These are phyloP conservation scores for Alternaria panax DNA, from an alignment of 2,329 filamentous ascomycete genomes.

Conservation along the genomic window DNA sequence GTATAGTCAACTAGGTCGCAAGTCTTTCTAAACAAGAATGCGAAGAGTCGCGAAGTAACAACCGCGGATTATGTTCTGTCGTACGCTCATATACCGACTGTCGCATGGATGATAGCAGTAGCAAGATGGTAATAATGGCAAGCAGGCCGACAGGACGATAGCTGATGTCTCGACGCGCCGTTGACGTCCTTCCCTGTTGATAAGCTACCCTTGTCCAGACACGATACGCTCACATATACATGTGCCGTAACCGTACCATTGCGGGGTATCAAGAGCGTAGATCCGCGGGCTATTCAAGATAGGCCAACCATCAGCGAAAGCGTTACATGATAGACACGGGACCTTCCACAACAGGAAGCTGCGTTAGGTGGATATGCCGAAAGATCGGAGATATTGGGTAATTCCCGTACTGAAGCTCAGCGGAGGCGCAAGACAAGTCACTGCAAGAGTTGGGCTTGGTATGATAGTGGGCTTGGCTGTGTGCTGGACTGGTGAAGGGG, in stretches of 20 bases:
- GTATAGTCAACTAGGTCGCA: background rate
- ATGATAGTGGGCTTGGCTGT: background rate
- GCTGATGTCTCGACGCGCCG: constrained; percentile 13
- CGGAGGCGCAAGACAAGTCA: background rate
- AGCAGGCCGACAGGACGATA: constrained; percentile 9
- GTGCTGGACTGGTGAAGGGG: background rate
- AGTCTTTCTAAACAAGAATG: background rate
- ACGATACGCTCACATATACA: constrained; percentile 12
- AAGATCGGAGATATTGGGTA: constrained; percentile 4
- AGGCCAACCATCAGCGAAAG: constrained; percentile 10
- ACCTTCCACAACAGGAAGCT: constrained; percentile 34
- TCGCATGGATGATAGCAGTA: background rate
- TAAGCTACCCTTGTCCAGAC: constrained; percentile 22
- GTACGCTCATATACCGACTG: background rate
- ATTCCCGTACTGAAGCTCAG: background rate
- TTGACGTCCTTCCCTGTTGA: constrained; percentile 20
- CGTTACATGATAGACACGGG: constrained; percentile 21
- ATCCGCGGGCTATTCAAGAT: constrained; percentile 22
- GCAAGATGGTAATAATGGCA: background rate
- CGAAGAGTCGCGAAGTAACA: background rate
- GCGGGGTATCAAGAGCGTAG: constrained; percentile 20
- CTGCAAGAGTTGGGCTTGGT: constrained; percentile 4
- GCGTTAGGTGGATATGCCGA: background rate
- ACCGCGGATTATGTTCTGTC: background rate
- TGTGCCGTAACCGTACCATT: constrained; percentile 17